These are phyloP conservation scores for Metarhizium sp. DNA, from an alignment of 2,329 filamentous ascomycete species.

Conservation along the genomic window DNA sequence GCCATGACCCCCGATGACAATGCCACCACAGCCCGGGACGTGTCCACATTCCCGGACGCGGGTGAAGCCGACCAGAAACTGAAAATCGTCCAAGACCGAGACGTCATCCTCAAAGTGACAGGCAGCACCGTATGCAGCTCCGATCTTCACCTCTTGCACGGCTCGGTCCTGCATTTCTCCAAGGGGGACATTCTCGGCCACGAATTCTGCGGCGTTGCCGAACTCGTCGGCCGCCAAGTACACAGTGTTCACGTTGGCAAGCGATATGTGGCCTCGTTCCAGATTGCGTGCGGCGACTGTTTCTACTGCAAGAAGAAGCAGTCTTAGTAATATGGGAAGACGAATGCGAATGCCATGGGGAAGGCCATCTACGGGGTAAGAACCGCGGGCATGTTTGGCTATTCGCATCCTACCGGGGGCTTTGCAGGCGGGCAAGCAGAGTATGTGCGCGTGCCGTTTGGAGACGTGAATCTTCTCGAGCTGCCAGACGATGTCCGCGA, in stretches of 20 bases:
- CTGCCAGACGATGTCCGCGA: conserved; percentile 74
- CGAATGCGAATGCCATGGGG: conserved; percentile 62
- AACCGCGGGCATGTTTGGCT: conserved; percentile 66
- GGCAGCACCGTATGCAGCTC: conserved; percentile 50
- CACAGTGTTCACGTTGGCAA: conserved; percentile 48
- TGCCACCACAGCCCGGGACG: conserved; percentile 56
- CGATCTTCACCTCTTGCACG: conserved; percentile 49
- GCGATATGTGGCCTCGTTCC: conserved; percentile 76
- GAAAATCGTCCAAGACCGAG: conserved; percentile 59
- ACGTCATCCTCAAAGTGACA: conserved; percentile 74
- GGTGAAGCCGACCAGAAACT: conserved; percentile 51
- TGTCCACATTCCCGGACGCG: conserved; percentile 47
- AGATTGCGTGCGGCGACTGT: conserved; percentile 68
- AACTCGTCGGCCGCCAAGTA: conserved; percentile 44
- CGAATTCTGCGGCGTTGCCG: conserved; percentile 49
- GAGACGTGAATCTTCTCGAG: conserved; percentile 70
- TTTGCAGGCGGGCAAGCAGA: conserved; percentile 85
- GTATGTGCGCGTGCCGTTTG: conserved; percentile 73
- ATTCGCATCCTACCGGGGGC: conserved; percentile 72
- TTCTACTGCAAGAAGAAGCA: conserved; percentile 72
- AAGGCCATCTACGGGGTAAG: conserved; percentile 71
- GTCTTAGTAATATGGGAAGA: conserved; percentile 71
- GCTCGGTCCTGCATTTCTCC: conserved; percentile 45
- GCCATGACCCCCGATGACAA: conserved; percentile 58
- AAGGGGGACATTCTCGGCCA: conserved; percentile 60